Evolutionary conservation across 1,284 basidiomycete genomes (phyloP), one percentile per base, ranked within the genome.

Genomic region (Cryptococcus sp.): DNA sequence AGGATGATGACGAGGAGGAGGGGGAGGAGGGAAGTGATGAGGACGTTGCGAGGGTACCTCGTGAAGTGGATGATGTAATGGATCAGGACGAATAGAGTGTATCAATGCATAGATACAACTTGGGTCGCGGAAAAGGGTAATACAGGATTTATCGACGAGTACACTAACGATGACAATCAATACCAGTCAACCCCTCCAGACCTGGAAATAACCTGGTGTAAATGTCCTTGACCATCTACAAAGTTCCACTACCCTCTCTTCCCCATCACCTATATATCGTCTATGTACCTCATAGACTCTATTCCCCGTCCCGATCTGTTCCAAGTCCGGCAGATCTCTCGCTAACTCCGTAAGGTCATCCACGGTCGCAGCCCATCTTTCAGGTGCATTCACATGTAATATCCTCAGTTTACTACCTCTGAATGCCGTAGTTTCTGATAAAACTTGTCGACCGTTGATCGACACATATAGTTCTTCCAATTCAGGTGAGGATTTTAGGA

Each of bases 181-280:
- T 44, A n/a, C 10, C n/a, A n/a, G 10, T 41, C 38, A 76, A 23
- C 69, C 72, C 45, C 74, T 55, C 75, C 74, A 75, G 6, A 74
- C 66, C 50, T 70, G 67, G 56, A 77, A 76, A 61, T 76, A 75
- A 0, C 66, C 68, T 1, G 75, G 73, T 3, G 68, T 70, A 31
- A 45, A 47, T 7, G 66, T 66, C 47, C 58, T 63, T 3, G 53
- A 53, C 68, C 71, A 73, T 35, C 70, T 59, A 46, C 52, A 58
- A 11, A 74, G 60, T 47, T 72, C 67, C 13, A 71, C 67, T 7
- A 63, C 56, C 2, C 53, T 23, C 35, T 62, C 53, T 1, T 65
- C 66, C 1, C 58, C 63, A n/a, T 66, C 65, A 15, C 38, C 38
- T 41, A n/a, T 41, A 35, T 46, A 59, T 31, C 61, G 55, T 43